These are phyloP conservation scores for Coniochaeta sp. DNA, from an alignment of 2,329 filamentous ascomycete genomes.

Conservation along the genomic window DNA sequence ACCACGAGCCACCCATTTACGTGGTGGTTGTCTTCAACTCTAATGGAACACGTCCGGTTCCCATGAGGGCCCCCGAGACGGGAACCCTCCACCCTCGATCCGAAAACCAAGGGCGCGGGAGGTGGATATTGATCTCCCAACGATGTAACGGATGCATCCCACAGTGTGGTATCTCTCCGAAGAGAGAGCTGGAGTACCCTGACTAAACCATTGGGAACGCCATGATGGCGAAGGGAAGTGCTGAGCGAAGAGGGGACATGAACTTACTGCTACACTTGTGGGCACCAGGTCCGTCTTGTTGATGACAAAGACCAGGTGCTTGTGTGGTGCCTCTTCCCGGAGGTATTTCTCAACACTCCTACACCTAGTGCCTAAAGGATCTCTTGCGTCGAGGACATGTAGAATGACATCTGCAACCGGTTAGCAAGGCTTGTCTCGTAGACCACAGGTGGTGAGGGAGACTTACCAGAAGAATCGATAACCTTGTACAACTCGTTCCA, in stretches of 20 bases:
- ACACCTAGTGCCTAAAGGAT: slow-evolving; percentile 86
- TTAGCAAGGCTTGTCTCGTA: not conserved
- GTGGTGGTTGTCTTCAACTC: slow-evolving; percentile 90
- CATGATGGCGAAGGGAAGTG: slow-evolving; percentile 15
- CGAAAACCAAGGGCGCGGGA: slow-evolving; percentile 59
- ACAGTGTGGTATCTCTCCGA: slow-evolving; percentile 34
- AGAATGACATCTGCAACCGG: slow-evolving; percentile 71
- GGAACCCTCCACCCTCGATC: slow-evolving; percentile 64
- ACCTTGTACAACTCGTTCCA: slow-evolving; percentile 97
- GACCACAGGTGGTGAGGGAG: not conserved
- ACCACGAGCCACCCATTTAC: slow-evolving; percentile 54
- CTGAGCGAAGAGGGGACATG: slow-evolving; percentile 18
- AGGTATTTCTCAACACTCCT: slow-evolving; percentile 90
- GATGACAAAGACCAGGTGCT: slow-evolving; percentile 83
- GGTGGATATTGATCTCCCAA: slow-evolving; percentile 82
- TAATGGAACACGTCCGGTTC: slow-evolving; percentile 77
- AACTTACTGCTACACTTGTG: slow-evolving; percentile 89
- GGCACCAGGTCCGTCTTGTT: slow-evolving; percentile 94
- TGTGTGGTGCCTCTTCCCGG: slow-evolving; percentile 86
- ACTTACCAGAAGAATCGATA: slow-evolving; percentile 66
- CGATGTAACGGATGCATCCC: slow-evolving; percentile 96
- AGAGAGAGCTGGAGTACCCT: slow-evolving; percentile 65
- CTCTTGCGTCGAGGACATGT: slow-evolving; percentile 86
- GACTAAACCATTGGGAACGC: slow-evolving; percentile 63
- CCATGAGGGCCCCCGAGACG: slow-evolving; percentile 86